Base-by-base conservation (phyloP, 495 filamentous ascomycete genomes). In the Aspergillus haitiensis region DNA sequence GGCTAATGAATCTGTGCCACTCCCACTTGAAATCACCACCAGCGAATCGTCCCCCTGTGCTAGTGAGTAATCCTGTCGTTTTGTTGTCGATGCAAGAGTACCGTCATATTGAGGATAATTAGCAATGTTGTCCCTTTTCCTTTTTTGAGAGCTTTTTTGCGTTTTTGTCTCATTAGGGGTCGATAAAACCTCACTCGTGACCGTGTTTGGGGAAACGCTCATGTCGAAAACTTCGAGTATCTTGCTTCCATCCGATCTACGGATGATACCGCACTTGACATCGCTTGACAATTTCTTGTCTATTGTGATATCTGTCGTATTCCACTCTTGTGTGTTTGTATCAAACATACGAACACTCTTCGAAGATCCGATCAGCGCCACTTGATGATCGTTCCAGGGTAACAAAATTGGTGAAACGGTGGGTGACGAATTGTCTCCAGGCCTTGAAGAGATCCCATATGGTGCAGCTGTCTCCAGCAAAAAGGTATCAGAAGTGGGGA, bases 201-300 rank as follows among this genome's bases (percentile, higher is more conserved):
- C 89, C 8, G 76, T 67, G 69, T 96, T 94, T n/a, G 95, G 93
- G 3, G 84, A 86, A 10, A 77, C 77, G 11, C 76, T 82, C 80
- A 93, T 84, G 67, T 97, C 85, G 69, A 92, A 98, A 1, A 83
- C 83, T 62, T 92, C 83, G 11, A 98, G 76, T n/a, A 91, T 79
- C 68, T 92, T 94, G 72, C 88, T 92, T 5, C 86, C 90, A 67
- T 96, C 89, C 42, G 86, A 82, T 7, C 85, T 87, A 52, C 77
- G 75, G 16, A 96, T 70, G 12, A 97, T 70, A 6, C 83, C 78
- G 15, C 81, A 84, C 64, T 85, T 82, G n/a, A 83, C 70, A 33
- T 83, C 81, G 58, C 82, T 81, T 7, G 81, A 66, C 9, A 93
- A 62, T 12, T 82, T 78, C 35, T 76, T 64, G n/a, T 78, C 75